These are phyloP conservation scores for Eudorina sp. DNA, from an alignment of 139 green algal species.

Conservation along the genomic window DNA sequence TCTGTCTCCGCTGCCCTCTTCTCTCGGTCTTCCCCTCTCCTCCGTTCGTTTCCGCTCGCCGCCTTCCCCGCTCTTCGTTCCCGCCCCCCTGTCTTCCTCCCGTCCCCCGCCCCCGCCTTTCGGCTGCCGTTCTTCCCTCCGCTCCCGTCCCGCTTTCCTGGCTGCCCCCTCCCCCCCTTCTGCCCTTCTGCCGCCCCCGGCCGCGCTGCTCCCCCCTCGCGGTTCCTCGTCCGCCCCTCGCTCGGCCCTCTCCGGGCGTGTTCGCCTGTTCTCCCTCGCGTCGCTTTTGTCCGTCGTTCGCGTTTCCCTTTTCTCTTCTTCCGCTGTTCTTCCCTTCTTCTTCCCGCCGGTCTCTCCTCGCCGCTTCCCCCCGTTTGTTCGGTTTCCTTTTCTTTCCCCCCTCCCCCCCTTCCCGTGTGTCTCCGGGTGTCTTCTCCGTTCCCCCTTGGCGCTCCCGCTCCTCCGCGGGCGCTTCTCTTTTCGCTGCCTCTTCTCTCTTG, in stretches of 20 bases:
- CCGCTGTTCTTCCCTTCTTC: neutral
- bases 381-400: neutral
- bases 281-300: slow-evolving; percentile 56
- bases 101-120: no score
- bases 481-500: neutral
- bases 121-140: neutral
- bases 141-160: slow-evolving; percentile 2
- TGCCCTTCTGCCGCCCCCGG: slow-evolving; percentile 20
- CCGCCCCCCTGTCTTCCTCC: neutral
- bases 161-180: slow-evolving; percentile 4
- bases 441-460: neutral
- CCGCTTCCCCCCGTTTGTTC: neutral
- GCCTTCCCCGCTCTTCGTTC: neutral
- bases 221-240: slow-evolving; percentile 18
- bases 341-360: neutral
- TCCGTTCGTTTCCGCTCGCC: no score
- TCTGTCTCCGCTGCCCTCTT: no score
- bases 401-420: neutral
- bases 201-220: slow-evolving; percentile 46
- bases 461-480: neutral
- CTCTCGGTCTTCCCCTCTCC: no score
- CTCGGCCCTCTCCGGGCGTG: slow-evolving; percentile 35
- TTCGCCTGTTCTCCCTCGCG: slow-evolving; percentile 56
- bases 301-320: neutral
- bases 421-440: neutral